phyloP scores from a whole-genome alignment of 305 asterid species.

The Fraxinus albicans region DNA sequence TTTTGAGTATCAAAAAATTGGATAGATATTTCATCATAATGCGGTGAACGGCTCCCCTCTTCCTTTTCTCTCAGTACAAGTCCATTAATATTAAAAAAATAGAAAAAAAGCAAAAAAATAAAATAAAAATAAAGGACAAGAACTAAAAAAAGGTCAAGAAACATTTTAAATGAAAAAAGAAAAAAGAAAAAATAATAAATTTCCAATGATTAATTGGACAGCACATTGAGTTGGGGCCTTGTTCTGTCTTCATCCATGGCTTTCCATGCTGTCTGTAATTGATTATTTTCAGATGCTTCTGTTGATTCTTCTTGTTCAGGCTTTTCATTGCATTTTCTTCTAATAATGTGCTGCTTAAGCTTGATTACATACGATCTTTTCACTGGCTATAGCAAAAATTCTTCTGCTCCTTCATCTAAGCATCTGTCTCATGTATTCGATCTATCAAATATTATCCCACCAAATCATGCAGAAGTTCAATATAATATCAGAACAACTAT shows the following conservation, averaged over 20 bases:
- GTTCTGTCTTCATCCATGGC: conserved; percentile 64
- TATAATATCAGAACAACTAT: neutral
- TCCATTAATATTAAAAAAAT: conserved; percentile 9
- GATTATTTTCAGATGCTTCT: neutral
- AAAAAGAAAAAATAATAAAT: neutral
- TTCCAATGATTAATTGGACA: conserved; percentile 44
- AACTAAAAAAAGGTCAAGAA: neutral
- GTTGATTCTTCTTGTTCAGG: neutral
- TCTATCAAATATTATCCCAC: neutral
- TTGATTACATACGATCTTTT: conserved; percentile 70
- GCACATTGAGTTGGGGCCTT: conserved; percentile 62
- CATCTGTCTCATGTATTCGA: conserved; percentile 43
- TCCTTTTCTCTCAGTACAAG: conserved; percentile 27
- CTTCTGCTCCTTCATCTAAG: conserved; percentile 93
- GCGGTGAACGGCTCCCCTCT: neutral
- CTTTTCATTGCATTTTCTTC: conserved; percentile 42
- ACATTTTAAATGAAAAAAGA: neutral
- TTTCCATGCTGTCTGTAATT: conserved; percentile 34
- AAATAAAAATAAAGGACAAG: neutral
- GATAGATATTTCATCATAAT: neutral
- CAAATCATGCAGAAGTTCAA: neutral
- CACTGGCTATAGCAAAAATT: conserved; percentile 84
- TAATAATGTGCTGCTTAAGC: conserved; percentile 82
- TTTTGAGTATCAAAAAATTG: conserved; percentile 31
- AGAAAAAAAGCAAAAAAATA: neutral